Evolutionary conservation across 768 basidiomycete species (phyloP), one percentile per base, ranked within the genome.

Genomic region (Favolaschia claudopus): DNA sequence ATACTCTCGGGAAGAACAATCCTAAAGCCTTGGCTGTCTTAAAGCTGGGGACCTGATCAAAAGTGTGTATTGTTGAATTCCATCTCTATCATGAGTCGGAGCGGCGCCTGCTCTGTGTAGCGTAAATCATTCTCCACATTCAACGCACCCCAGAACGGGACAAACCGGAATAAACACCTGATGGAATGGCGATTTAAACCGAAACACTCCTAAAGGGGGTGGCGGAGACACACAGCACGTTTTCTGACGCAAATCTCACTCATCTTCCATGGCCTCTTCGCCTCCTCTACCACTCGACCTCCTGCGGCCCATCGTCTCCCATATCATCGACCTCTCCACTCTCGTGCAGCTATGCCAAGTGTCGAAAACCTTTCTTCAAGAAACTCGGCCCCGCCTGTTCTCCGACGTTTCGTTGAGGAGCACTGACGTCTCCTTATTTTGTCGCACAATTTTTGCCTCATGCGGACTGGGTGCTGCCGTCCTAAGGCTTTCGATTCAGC

Each of bases 211-310:
- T n/a, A n/a, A n/a, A n/a, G n/a, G n/a, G n/a, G n/a, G n/a, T n/a
- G n/a, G n/a, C n/a, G n/a, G n/a, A n/a, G n/a, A n/a, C n/a, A n/a
- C n/a, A n/a, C n/a, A 13, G 13, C 4, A 24, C 22, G 20, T 44
- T 43, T 9, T 43, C 52, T 3, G 52, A 54, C n/a, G 25, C 45
- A 22, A 42, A 5, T 37, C 20, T n/a, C 44, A 20, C 32, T 28
- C n/a, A n/a, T 39, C 49, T 7, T 7, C 20, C 10, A 58, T 58
- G 56, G 32, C 39, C 7, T 9, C 19, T 24, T 9, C 19, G 5
- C 24, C 42, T 8, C 47, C 33, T 1, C 48, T 58, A 12, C 56
- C 56, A 20, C 17, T 51, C 7, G 57, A 58, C 20, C 57, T 58
- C 22, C 36, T 58, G 20, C 42, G 24, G 5, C 57, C 57, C 20